Conservation (phyloP, 306 rosid genomes). For the Herpetospermum pedunculosum region DNA sequence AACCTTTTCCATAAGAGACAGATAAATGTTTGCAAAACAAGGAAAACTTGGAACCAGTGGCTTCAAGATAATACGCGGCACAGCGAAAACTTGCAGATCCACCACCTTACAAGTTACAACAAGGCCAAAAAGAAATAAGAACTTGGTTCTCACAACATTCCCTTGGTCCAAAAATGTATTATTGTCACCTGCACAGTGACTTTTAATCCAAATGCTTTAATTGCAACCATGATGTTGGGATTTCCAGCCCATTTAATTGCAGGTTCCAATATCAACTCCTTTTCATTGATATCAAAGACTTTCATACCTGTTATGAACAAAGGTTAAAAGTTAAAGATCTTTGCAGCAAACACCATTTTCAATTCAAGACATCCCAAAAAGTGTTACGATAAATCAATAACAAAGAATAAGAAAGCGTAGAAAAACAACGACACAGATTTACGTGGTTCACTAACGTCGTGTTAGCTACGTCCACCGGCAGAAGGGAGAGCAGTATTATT, state of each 20-base stretch:
- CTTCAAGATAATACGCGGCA: conserved; percentile 54
- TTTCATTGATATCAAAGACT: conserved; percentile 63
- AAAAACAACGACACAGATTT: no score
- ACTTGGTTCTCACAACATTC: conserved; percentile 15
- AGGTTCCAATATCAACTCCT: conserved; percentile 73
- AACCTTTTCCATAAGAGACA: conserved; percentile 93
- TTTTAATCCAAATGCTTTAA: conserved; percentile 40
- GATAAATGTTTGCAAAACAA: conserved; percentile 64
- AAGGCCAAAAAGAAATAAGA: conserved; percentile 6
- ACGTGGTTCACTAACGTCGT: no score
- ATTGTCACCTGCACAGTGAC: conserved; percentile 57
- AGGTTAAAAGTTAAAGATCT: neutral
- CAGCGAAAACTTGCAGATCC: conserved; percentile 55
- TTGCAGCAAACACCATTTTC: neutral
- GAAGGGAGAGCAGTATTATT: no score
- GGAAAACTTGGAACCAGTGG: conserved; percentile 90
- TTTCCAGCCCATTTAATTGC: conserved; percentile 83
- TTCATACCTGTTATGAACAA: conserved; percentile 43
- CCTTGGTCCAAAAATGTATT: neutral
- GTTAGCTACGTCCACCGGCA: no score
- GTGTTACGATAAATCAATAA: no score
- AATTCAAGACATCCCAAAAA: neutral
- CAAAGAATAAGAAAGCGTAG: no score
- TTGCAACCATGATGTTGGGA: conserved; percentile 54
- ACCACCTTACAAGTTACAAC: conserved; percentile 63